These are phyloP conservation scores for Pholiota molesta DNA, from an alignment of 768 basidiomycete genomes.

Conservation along the genomic window DNA sequence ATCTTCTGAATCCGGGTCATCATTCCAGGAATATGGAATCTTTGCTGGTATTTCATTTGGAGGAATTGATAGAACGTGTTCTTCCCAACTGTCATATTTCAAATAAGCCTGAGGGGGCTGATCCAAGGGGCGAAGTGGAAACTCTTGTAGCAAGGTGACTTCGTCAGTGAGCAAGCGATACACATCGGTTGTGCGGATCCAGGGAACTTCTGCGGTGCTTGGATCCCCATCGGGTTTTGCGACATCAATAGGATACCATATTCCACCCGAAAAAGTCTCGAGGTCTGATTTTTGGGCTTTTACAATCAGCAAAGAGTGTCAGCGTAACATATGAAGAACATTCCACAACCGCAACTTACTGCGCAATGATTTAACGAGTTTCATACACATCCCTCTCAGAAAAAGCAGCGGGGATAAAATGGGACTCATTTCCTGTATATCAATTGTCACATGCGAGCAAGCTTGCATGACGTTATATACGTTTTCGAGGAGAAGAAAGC, in stretches of 20 bases:
- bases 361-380: conserved; percentile 10
- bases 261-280: conserved; percentile 9
- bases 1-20: background rate
- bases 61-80: conserved; percentile 1
- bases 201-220: background rate
- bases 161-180: conserved; percentile 2
- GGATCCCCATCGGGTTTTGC: no score
- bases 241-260: conserved; percentile 6
- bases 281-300: background rate
- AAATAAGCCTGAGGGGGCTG: conserved; percentile 1
- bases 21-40: conserved; percentile 14
- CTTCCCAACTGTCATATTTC: conserved; percentile 16
- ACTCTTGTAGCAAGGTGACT: conserved; percentile 4
- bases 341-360: conserved; percentile 6
- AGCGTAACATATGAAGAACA: no score
- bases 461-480: conserved; percentile 12
- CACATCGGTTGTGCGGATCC: conserved; percentile 1
- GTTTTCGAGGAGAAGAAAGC: conserved; percentile 19
- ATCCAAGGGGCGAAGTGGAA: background rate
- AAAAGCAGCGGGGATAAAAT: conserved; percentile 2
- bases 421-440: conserved; percentile 14
- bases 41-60: background rate
- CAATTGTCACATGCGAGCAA: conserved; percentile 12
- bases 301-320: background rate
- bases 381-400: conserved; percentile 1